Evolutionary conservation across 176 grass and related monocot species (phyloP).

Genomic region (Avena insularis): DNA sequence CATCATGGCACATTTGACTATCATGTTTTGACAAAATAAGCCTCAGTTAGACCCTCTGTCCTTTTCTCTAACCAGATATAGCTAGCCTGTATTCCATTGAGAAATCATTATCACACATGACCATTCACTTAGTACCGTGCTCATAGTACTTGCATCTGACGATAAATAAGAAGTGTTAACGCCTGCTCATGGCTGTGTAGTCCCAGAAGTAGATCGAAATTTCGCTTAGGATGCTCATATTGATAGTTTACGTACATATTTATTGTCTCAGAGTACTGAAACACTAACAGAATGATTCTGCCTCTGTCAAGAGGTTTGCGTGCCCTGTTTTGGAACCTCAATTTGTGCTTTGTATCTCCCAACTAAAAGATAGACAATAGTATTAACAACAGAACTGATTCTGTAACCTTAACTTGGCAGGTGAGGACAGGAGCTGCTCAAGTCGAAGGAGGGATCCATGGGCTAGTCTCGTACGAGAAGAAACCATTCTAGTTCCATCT

Average conservation of each 20-base stretch:
- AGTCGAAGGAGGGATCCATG: conserved; percentile 86
- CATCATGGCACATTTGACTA: neutral
- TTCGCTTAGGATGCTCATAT: neutral
- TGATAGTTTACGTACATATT: neutral
- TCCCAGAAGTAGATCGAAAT: neutral
- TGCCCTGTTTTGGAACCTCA: neutral
- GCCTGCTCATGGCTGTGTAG: neutral
- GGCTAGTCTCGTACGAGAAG: conserved; percentile 89
- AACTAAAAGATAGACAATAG: neutral
- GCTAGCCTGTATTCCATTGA: neutral
- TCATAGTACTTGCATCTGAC: neutral
- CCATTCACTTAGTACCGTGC: neutral
- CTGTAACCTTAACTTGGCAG: conserved; percentile 40
- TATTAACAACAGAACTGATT: neutral
- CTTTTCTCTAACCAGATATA: neutral
- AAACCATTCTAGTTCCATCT: conserved; percentile 59
- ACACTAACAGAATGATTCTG: neutral
- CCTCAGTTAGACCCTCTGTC: neutral
- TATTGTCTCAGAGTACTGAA: neutral
- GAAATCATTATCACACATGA: neutral
- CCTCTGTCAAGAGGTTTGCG: neutral
- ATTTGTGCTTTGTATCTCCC: neutral
- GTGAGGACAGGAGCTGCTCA: conserved; percentile 89
- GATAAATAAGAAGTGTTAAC: neutral
- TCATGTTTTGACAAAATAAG: neutral